Conservation (phyloP, 2,329 filamentous ascomycete species). For the Amauroascus niger region DNA sequence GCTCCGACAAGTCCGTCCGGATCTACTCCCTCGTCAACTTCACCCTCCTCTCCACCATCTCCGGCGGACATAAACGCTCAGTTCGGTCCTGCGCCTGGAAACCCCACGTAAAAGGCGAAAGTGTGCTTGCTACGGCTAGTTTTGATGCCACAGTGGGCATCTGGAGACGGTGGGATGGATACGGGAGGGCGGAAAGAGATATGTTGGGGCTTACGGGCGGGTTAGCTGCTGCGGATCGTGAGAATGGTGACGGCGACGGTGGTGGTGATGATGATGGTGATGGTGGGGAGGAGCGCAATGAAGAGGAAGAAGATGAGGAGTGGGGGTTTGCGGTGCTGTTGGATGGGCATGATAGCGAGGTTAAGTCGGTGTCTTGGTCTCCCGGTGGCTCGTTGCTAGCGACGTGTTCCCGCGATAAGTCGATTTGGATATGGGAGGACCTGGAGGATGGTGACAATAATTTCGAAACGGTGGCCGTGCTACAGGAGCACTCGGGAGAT, state of each 20-base stretch:
- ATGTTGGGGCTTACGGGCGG: constrained; percentile 20
- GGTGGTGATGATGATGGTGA: constrained; percentile 24
- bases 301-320: constrained; percentile 60
- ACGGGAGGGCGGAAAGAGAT: constrained; percentile 23
- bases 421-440: constrained; percentile 98
- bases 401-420: constrained; percentile 86
- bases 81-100: constrained; percentile 86
- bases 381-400: constrained; percentile 67
- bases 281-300: constrained; percentile 39
- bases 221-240: constrained; percentile 24
- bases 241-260: constrained; percentile 31
- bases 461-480: constrained; percentile 90
- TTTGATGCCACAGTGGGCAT: constrained; percentile 88
- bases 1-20: constrained; percentile 74
- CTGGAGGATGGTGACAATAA: constrained; percentile 77
- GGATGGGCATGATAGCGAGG: constrained; percentile 90
- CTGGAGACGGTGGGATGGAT: constrained; percentile 58
- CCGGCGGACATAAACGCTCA: constrained; percentile 81
- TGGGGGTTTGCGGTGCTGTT: constrained; percentile 90
- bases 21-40: constrained; percentile 81
- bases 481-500: constrained; percentile 90
- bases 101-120: constrained; percentile 54
- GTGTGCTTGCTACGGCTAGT: constrained; percentile 79
- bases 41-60: constrained; percentile 65
- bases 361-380: constrained; percentile 65